Evolutionary conservation across 345 rosid species (phyloP).

Genomic region (Adansonia digitata): DNA sequence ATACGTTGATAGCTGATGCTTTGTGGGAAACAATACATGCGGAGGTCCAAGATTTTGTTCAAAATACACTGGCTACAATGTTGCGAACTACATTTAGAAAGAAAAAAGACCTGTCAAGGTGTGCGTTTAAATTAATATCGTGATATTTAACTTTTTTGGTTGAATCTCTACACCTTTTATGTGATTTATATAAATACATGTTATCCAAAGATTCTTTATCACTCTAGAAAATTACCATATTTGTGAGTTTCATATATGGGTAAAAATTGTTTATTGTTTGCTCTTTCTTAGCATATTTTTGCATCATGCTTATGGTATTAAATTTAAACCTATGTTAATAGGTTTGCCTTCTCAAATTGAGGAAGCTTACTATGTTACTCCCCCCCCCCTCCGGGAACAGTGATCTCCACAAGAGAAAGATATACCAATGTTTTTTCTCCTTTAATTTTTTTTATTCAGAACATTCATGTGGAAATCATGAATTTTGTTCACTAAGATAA

Average conservation of each 20-base stretch:
- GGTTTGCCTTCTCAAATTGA: background rate
- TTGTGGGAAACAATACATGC: slow-evolving; percentile 99
- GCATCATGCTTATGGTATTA: background rate
- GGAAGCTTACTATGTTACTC: background rate
- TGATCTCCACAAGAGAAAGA: background rate
- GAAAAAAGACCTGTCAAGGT: slow-evolving; percentile 96
- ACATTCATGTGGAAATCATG: background rate
- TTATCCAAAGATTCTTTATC: too few species aligned
- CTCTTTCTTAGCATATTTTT: background rate
- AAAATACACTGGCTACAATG: slow-evolving; percentile 92
- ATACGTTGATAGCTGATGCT: slow-evolving; percentile 93
- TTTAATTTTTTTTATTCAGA: background rate
- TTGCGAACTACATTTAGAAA: slow-evolving; percentile 87
- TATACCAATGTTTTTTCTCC: background rate
- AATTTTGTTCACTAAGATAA: background rate
- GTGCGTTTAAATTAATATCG: slow-evolving; percentile 16
- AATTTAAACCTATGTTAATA: background rate
- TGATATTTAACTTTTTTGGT: background rate
- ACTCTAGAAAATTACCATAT: background rate
- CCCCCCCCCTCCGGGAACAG: background rate
- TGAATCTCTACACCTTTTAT: background rate
- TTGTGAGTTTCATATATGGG: background rate
- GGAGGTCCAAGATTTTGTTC: slow-evolving; percentile 98
- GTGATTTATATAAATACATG: too few species aligned
- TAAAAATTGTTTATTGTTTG: background rate